Conservation (phyloP, 495 filamentous ascomycete species). For the Aspergillus cristatus region DNA sequence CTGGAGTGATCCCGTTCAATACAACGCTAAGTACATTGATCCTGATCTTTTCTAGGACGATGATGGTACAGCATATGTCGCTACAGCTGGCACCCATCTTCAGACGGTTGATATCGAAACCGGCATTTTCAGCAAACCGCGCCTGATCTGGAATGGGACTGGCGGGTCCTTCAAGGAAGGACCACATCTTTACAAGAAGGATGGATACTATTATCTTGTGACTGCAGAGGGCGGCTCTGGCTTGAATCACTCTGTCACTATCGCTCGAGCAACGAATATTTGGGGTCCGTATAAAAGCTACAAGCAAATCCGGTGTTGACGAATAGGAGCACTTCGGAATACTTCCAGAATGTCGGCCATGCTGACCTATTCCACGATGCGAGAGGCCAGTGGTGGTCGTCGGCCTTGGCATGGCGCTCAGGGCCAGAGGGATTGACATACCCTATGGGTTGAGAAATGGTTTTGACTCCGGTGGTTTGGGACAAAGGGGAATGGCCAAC, state of each 20-base stretch:
- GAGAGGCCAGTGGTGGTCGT: slow-evolving; percentile 45
- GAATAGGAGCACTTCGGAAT: slow-evolving; percentile 34
- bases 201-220: slow-evolving; percentile 55
- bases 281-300: slow-evolving; percentile 44
- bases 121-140: slow-evolving; percentile 24
- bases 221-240: slow-evolving; percentile 55
- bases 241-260: slow-evolving; percentile 41
- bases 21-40: slow-evolving; percentile 10
- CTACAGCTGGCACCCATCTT: slow-evolving; percentile 10
- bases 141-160: slow-evolving; percentile 42
- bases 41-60: slow-evolving; percentile 21
- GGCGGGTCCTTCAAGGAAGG: slow-evolving; percentile 44
- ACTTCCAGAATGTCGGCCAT: slow-evolving; percentile 32
- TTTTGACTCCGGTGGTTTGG: slow-evolving; percentile 47
- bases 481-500: slow-evolving; percentile 18
- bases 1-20: slow-evolving; percentile 15
- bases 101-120: slow-evolving; percentile 35
- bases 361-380: slow-evolving; percentile 35
- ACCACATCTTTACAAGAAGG: slow-evolving; percentile 52
- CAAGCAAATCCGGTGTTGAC: slow-evolving; percentile 42
- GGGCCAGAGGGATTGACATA: slow-evolving; percentile 26
- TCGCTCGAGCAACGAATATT: slow-evolving; percentile 42
- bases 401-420: slow-evolving; percentile 37
- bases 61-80: slow-evolving; percentile 14
- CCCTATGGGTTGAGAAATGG: slow-evolving; percentile 53